Evolutionary conservation across 768 basidiomycete species (phyloP).

Genomic region (Pulveroboletus sp.): DNA sequence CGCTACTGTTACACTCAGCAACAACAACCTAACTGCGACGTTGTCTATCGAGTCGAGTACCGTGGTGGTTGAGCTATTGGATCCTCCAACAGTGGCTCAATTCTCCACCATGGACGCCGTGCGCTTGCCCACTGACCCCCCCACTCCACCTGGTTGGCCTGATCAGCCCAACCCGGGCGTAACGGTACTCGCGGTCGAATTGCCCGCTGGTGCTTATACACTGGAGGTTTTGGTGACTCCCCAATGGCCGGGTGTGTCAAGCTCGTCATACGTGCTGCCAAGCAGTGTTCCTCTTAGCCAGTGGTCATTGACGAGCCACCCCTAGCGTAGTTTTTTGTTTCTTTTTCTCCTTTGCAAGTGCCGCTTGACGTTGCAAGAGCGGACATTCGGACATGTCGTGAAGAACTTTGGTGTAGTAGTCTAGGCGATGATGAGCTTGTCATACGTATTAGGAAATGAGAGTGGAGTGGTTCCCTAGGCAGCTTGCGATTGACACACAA

Average conservation of each 20-base stretch:
- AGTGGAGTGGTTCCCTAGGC: constrained; percentile 9
- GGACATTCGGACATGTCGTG: constrained; percentile 1
- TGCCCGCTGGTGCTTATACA: constrained; percentile 63
- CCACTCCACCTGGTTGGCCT: constrained; percentile 48
- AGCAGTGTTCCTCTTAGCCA: constrained; percentile 59
- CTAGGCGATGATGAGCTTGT: background rate
- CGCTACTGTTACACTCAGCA: constrained; percentile 62
- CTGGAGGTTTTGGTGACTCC: constrained; percentile 89
- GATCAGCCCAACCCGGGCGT: constrained; percentile 80
- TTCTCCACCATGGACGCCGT: constrained; percentile 55
- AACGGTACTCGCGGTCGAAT: constrained; percentile 68
- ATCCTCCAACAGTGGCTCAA: constrained; percentile 57
- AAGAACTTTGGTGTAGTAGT: constrained; percentile 7
- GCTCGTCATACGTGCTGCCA: constrained; percentile 62
- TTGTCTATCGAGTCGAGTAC: constrained; percentile 67
- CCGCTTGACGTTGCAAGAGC: background rate
- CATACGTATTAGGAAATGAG: constrained; percentile 13
- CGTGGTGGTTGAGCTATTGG: constrained; percentile 61
- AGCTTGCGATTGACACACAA: constrained; percentile 18
- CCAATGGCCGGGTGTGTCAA: constrained; percentile 75
- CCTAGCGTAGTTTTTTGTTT: constrained; percentile 15
- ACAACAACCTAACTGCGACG: constrained; percentile 63
- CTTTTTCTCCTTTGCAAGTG: background rate
- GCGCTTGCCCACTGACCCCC: constrained; percentile 57
- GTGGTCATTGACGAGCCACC: constrained; percentile 80